Percentiles rank a stretch among this genome's conserved stretches.
phyloP scores from a whole-genome alignment of 2,329 filamentous ascomycete genomes.

The Penicillium oxalicum region DNA sequence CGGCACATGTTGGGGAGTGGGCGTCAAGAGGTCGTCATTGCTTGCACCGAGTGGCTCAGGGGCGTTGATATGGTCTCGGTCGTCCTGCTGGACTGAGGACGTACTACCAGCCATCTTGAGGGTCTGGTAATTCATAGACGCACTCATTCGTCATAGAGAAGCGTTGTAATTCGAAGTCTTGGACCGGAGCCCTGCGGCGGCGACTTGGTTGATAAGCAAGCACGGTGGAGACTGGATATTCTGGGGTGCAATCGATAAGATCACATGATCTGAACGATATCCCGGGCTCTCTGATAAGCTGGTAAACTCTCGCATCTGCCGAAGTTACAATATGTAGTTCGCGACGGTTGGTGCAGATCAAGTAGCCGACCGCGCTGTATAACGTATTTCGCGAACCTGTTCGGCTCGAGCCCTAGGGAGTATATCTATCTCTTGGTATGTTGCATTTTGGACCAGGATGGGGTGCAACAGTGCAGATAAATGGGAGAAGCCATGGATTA shows the following conservation, averaged over 20 bases:
- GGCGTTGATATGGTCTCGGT: constrained; percentile 3
- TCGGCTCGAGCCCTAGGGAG: too few relatives aligned
- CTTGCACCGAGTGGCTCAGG: neutral
- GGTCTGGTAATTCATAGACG: constrained; percentile 33
- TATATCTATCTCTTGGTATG: too few relatives aligned
- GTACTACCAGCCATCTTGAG: constrained; percentile 29
- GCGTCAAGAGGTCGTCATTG: constrained; percentile 1
- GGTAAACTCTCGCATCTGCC: too few relatives aligned
- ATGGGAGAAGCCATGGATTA: too few relatives aligned
- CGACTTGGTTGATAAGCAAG: constrained; percentile 11
- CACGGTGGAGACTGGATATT: neutral
- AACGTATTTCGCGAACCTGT: too few relatives aligned
- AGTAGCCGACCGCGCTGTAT: too few relatives aligned
- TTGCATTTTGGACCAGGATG: too few relatives aligned
- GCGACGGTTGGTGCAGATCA: too few relatives aligned
- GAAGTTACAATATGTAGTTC: too few relatives aligned
- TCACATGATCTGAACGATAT: constrained; percentile 13
- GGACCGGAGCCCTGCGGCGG: neutral
- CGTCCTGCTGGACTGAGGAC: constrained; percentile 9
- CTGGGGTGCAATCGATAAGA: constrained; percentile 19
- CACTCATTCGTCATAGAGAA: constrained; percentile 8
- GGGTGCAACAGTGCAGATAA: too few relatives aligned
- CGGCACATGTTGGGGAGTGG: constrained; percentile 3
- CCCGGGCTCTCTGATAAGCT: neutral
- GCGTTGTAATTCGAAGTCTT: neutral